Evolutionary conservation across 169 alveolate species (phyloP).

Genomic region (Cystoisospora suis): DNA sequence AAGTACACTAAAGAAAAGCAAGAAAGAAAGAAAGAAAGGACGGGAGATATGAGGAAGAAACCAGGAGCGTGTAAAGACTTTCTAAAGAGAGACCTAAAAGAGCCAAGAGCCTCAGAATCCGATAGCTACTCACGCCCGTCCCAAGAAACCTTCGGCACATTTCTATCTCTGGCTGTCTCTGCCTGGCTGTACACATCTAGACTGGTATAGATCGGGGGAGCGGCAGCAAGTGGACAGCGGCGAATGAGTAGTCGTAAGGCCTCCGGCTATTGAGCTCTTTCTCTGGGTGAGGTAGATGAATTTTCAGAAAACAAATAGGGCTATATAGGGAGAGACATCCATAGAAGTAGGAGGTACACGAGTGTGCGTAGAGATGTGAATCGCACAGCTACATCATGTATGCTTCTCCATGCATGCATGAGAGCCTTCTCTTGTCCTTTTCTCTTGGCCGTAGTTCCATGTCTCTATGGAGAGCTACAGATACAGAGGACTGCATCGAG

Average conservation of each 20-base stretch:
- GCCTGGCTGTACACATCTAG: background rate
- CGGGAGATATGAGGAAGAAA: background rate
- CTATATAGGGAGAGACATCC: background rate
- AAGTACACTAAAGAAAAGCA: background rate
- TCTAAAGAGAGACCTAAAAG: background rate
- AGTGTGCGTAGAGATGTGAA: background rate
- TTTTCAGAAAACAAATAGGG: background rate
- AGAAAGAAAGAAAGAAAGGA: background rate
- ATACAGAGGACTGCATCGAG: no score
- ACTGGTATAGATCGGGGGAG: background rate
- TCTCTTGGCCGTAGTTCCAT: background rate
- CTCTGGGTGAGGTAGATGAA: background rate
- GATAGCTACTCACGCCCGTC: background rate
- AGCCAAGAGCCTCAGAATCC: background rate
- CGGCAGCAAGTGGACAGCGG: background rate
- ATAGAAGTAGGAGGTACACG: background rate
- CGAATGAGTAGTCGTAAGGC: background rate
- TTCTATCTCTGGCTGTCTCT: background rate
- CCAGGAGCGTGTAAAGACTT: background rate
- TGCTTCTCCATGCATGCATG: background rate
- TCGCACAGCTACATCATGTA: background rate
- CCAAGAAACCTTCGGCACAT: background rate
- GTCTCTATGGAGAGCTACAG: background rate
- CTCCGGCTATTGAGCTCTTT: background rate
- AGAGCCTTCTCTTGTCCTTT: background rate